Evolutionary conservation across 768 basidiomycete genomes (phyloP).

Genomic region (Lactarius akahatsu): DNA sequence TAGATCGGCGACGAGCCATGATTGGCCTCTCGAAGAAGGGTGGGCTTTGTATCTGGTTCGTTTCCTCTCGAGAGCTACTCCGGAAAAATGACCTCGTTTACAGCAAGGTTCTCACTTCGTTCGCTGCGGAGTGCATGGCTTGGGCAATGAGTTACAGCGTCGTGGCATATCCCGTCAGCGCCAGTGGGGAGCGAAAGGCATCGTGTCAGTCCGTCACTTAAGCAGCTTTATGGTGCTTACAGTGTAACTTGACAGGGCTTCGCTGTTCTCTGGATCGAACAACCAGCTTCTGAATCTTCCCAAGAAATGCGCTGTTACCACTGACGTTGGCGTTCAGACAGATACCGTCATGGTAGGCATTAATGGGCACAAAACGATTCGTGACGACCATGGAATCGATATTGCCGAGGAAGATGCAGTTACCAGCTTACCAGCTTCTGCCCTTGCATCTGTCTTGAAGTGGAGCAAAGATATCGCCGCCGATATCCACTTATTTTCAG

Average conservation of each 20-base stretch:
- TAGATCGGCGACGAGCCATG: constrained; percentile 62
- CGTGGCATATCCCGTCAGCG: constrained; percentile 63
- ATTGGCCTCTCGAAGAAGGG: constrained; percentile 72
- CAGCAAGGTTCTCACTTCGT: constrained; percentile 74
- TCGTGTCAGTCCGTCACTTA: constrained; percentile 49
- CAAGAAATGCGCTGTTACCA: constrained; percentile 55
- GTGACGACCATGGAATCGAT: constrained; percentile 38
- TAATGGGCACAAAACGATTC: constrained; percentile 33
- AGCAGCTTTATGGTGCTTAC: constrained; percentile 6
- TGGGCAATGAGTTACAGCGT: constrained; percentile 66
- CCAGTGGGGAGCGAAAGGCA: constrained; percentile 73
- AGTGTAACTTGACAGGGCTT: constrained; percentile 39
- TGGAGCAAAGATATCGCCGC: constrained; percentile 76
- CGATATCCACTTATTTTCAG: constrained; percentile 67
- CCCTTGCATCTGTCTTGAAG: constrained; percentile 66
- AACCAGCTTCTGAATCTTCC: constrained; percentile 47
- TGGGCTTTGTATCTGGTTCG: constrained; percentile 62
- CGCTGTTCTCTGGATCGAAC: constrained; percentile 49
- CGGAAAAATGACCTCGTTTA: constrained; percentile 9
- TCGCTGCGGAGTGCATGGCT: constrained; percentile 59
- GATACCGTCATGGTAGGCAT: constrained; percentile 39
- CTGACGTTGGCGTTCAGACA: constrained; percentile 66
- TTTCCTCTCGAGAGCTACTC: constrained; percentile 11
- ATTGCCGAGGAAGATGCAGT: constrained; percentile 52
- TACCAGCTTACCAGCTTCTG: constrained; percentile 55